Base-by-base conservation (phyloP, 371 early-diverging fungal genomes). In the Mortierella sp. region DNA sequence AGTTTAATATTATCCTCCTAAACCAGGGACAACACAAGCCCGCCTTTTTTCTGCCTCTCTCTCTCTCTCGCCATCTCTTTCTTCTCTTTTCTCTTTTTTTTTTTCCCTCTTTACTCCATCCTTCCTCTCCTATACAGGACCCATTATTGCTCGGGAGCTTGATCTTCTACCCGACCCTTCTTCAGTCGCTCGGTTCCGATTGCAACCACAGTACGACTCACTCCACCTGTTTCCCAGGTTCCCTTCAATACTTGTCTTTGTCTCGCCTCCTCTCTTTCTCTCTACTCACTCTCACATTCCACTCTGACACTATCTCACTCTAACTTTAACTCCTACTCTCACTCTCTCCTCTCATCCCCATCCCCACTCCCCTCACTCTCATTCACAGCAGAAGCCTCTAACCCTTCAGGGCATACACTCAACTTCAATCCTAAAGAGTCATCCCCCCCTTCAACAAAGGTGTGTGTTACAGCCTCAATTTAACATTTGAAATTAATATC, bases 41-140 rank as follows among this genome's bases (percentile, higher is more conserved):
- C 18, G 45, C 11, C 10, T 43, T 68, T 51, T 32, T 64, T 58
- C 35, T 49, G 37, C 58, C 32, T 12, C 58, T 40, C 49, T 64
- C 59, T 26, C n/a, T 63, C 64, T 45, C 32, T 12, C 58, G 24
- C 49, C 59, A 51, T 26, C n/a, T 63, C 64, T 45, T 11, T 66
- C 32, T 39, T 58, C 30, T 3, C 24, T 39, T 37, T 43, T 39
- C 40, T 22, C 45, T 30, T 57, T 26, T 28, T 58, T 54, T 22
- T 43, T 0, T 26, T 37, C 43, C 40, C 40, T 14, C 62, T 61
- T 16, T 26, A 30, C 43, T 37, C 58, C 35, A 52, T 26, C 47
- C 32, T 37, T 43, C 35, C 62, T 26, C 47, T 68, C 74, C 30
- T 63, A 8, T 68, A 57, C 63, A 52, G 68, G 62, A 63, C 51